These are phyloP conservation scores for Pholiota adiposa DNA, from an alignment of 1,284 basidiomycete genomes.

Conservation along the genomic window DNA sequence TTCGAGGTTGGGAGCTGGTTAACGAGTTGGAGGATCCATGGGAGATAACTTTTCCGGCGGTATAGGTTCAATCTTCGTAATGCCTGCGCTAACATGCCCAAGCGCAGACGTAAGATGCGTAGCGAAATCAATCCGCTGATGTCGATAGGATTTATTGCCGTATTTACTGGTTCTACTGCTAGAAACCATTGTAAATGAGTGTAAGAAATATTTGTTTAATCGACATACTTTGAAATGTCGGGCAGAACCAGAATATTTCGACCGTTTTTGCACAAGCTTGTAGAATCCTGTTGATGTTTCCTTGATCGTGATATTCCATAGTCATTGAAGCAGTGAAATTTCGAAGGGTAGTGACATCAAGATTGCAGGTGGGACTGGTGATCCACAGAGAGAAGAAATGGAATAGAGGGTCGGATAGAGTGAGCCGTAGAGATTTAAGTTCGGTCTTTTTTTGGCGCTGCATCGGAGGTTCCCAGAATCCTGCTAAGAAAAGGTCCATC, in stretches of 20 bases:
- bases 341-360: neutral
- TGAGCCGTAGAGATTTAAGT: conserved; percentile 7
- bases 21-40: neutral
- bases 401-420: neutral
- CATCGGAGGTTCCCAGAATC: neutral
- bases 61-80: neutral
- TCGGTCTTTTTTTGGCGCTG: neutral
- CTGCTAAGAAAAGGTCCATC: neutral
- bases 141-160: neutral
- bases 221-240: neutral
- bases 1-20: neutral
- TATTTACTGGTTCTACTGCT: neutral
- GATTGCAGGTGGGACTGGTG: neutral
- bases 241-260: conserved; percentile 11
- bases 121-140: neutral
- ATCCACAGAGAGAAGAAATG: conserved; percentile 2
- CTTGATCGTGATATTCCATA: conserved; percentile 11
- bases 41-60: neutral
- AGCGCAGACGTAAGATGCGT: neutral
- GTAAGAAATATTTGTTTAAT: neutral
- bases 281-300: conserved; percentile 2
- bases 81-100: neutral
- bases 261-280: conserved; percentile 2
- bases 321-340: conserved; percentile 4
- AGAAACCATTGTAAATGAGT: neutral